phyloP scores from a whole-genome alignment of 768 basidiomycete species.

The Grammothele lineata region DNA sequence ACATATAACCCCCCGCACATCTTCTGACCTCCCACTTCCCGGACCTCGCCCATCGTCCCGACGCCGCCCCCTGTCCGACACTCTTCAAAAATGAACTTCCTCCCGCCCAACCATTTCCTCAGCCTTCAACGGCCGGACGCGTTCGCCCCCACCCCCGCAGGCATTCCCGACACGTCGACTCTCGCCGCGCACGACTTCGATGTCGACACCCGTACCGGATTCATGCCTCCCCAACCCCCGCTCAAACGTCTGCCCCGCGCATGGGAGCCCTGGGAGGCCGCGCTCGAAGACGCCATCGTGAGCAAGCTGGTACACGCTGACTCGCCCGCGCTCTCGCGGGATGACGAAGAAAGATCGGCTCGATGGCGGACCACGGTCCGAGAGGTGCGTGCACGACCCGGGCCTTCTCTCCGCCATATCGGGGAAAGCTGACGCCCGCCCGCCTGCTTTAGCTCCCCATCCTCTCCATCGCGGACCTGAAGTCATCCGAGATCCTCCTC shows the following conservation, averaged over 20 bases:
- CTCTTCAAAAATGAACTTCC: constrained; percentile 5
- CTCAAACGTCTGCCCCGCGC: constrained; percentile 50
- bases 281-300: constrained; percentile 46
- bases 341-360: constrained; percentile 31
- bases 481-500: constrained; percentile 40
- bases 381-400: constrained; percentile 26
- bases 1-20: too few relatives aligned
- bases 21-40: too few relatives aligned
- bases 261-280: constrained; percentile 74
- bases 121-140: constrained; percentile 31
- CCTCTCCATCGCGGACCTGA: constrained; percentile 32
- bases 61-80: too few relatives aligned
- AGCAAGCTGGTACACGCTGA: constrained; percentile 52
- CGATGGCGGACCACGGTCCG: constrained; percentile 41
- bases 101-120: constrained; percentile 30
- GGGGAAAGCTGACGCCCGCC: not conserved
- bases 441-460: constrained; percentile 41
- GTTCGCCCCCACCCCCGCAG: constrained; percentile 19
- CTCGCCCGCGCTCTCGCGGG: constrained; percentile 22
- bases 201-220: constrained; percentile 86
- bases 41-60: too few relatives aligned
- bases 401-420: too few relatives aligned
- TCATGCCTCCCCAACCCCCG: constrained; percentile 82
- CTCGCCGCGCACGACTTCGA: constrained; percentile 59
- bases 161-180: constrained; percentile 32